Evolutionary conservation across 805 yeast species (phyloP), one percentile per base, ranked within the genome.

Genomic region (Candida tallmaniae): DNA sequence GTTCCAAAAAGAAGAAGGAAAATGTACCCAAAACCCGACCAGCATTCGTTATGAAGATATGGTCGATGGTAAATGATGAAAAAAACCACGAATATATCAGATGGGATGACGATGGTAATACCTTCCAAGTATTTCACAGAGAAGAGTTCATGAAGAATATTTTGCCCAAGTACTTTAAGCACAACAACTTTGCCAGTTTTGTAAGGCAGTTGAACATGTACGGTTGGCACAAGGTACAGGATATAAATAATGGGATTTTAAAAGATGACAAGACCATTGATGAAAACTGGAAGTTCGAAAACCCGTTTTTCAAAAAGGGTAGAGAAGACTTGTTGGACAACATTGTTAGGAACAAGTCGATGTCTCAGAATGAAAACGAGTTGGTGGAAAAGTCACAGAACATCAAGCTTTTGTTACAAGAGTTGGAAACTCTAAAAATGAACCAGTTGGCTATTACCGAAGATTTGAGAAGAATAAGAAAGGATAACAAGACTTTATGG

Each of bases 181-280:
- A 93, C 60, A 77, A 87, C 38, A 93, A 93, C 62, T 93, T 90
- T 62, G 90, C 97, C 23, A 78, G 89, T 47, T 90, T 90, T 64
- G 97, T 90, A 14, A 75, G 98, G 42, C 98, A 90, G 56, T 70
- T 90, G 50, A 90, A 90, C 61, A 90, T 93, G 98, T 93, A 93
- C 56, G 98, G 98, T 8, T 93, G 97, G 96, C 97, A 89, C 65
- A 93, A 93, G 60, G 93, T 93, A 4, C 98, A 93, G 60, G 97
- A 93, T 59, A 78, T 89, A 15, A 83, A 65, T 38, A 73, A 83
- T 17, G 97, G 94, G 2, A 73, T 89, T 4, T 60, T 79, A 39
- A 70, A 48, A 30, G 59, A 54, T 24, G 66, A 73, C 36, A 63
- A 59, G 25, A 31, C 27, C n/a, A 61, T 62, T 27, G 96, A 89